Evolutionary conservation across 2,329 filamentous ascomycete genomes (phyloP), one percentile per base, ranked within the genome.

Genomic region (Pseudopyricularia cyperi): DNA sequence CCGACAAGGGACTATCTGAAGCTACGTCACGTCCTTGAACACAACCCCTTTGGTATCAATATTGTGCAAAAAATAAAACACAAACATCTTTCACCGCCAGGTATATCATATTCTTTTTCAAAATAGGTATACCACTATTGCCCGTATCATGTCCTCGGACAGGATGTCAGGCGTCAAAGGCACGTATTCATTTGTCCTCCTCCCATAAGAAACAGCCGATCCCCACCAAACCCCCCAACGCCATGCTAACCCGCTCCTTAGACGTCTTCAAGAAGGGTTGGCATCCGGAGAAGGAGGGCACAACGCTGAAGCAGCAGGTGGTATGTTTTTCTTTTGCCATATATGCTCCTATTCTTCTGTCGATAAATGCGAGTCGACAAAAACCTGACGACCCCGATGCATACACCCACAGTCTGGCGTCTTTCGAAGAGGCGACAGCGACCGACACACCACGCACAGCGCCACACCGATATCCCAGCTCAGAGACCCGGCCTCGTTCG

Each of bases 401-500:
- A 46, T 46, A 26, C 24, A 51, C 28, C 24, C 32, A 19, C 55
- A 77, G 74, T 73, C 71, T 60, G 65, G 70, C 14, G 63, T 77
- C 28, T 58, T 77, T 15, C 67, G 70, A 44, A 69, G 72, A 22
- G 66, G 64, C 50, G 66, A 68, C 19, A 19, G 37, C 24, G 11
- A 46, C 11, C 50, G 37, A n/a, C 30, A 24, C 12, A 24, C 37
- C 28, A 15, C 19, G 4, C 50, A 51, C 50, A 51, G 19, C 24
- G 50, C 77, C 32, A 72, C 74, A 15, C 89, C 89, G 1, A 69
- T 94, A 44, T 73, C 80, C 8, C 74, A 79, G 3, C 74, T 95
- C 30, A 82, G 80, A 63, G 89, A 95, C 62, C 89, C 88, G 1
- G 66, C 79, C 1, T 77, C 80, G 15, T 95, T 95, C 63, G 88